Base-by-base conservation (phyloP, 495 filamentous ascomycete genomes). In the Xylaria telfairii region DNA sequence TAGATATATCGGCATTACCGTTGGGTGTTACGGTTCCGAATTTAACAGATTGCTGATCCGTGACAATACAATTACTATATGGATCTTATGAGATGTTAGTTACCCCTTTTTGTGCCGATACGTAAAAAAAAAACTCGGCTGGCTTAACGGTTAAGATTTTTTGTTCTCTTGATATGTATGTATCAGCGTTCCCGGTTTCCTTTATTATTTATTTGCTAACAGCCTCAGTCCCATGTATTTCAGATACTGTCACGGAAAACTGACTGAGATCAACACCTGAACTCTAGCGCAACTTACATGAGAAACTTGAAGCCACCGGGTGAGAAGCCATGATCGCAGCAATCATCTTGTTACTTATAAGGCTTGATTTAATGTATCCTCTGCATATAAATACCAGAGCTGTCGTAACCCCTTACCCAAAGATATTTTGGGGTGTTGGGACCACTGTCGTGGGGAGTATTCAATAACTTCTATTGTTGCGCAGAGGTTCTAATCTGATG, bases 241-340 rank as follows among this genome's bases (percentile, higher is more conserved):
- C 1, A 32, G 62, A 65, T 65, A n/a, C n/a, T n/a, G n/a, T n/a
- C n/a, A 4, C 3, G 19, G 1, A 15, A 34, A 49, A 30, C 62
- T 65, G 24, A 65, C 26, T 3, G 2, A 28, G 61, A 0, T 47
- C 63, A 1, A 73, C 59, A 4, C 89, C 88, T 0, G 86, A 87
- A 41, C 71, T 90, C 17, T 90, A 88, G 88, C 75, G 84, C 5
- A 88, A 91, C 76, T 77, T 90, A n/a, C 83, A 90, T 13, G 81
- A 91, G 72, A 91, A 91, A 73, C 77, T 90, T 53, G 86, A 87
- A 70, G 87, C 89, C 2, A 83, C 84, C 56, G 88, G 89, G 13
- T 86, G 87, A 83, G 66, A 67, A 79, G 80, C 15, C 74, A 53
- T 41, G 28, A 46, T 47, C 41, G 17, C 5, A 21, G 17, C 8